phyloP scores from a whole-genome alignment of 352 stramenopile species.

The Discostella stelligera region DNA sequence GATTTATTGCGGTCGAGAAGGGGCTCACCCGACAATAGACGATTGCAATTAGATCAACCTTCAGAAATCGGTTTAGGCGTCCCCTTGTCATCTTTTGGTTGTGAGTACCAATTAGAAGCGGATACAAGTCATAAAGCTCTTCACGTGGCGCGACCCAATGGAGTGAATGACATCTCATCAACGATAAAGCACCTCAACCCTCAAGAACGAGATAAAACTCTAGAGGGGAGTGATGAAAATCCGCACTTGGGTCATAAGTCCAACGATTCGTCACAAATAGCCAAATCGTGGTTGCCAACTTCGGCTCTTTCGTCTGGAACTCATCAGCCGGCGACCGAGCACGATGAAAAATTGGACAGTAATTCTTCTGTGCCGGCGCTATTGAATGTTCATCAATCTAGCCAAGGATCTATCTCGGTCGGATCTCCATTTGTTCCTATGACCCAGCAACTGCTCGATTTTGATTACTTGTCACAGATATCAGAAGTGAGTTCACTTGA shows the following conservation, averaged over 20 bases:
- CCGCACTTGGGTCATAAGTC: too few relatives aligned
- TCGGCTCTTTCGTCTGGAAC: background rate
- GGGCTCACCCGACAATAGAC: background rate
- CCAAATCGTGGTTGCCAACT: background rate
- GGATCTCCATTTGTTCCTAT: conserved; percentile 27
- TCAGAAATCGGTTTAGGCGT: background rate
- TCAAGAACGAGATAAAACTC: too few relatives aligned
- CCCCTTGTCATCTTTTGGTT: background rate
- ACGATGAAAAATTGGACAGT: too few relatives aligned
- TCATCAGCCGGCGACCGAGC: too few relatives aligned
- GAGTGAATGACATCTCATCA: background rate
- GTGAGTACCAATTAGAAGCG: background rate
- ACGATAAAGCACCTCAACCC: too few relatives aligned
- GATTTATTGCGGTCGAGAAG: background rate
- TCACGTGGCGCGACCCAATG: background rate
- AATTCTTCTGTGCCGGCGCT: background rate
- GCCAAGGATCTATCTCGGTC: conserved; percentile 1
- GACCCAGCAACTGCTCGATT: conserved; percentile 43
- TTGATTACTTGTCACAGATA: conserved; percentile 55
- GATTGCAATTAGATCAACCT: background rate
- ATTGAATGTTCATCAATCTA: background rate
- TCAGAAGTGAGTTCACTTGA: conserved; percentile 29
- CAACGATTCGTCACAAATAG: too few relatives aligned
- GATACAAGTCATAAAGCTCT: background rate
- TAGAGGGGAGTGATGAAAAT: too few relatives aligned